Percentiles rank a stretch among this genome's conserved stretches.
Evolutionary conservation across 1,284 basidiomycete genomes (phyloP).

Genomic region (Ustilago bromivora): DNA sequence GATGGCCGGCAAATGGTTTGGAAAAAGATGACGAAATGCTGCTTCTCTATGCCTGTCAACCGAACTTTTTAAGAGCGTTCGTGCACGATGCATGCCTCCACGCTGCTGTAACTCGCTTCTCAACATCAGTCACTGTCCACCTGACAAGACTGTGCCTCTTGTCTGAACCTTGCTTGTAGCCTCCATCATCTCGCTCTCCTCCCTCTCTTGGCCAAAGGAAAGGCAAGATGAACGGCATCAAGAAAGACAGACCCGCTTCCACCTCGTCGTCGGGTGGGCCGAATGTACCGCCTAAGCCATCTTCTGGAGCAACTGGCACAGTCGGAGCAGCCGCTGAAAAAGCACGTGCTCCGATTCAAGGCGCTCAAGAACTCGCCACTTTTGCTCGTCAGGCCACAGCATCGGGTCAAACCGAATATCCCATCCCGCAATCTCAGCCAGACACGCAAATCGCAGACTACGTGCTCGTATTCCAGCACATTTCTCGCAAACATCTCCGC

Average conservation of each 20-base stretch:
- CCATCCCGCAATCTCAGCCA: conserved; percentile 33
- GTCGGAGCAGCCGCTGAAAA: conserved; percentile 27
- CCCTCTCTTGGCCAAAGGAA: not conserved
- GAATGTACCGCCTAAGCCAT: conserved; percentile 17
- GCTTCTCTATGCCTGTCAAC: not conserved
- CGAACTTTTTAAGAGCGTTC: conserved; percentile 5
- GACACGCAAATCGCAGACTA: conserved; percentile 57
- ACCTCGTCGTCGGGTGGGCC: conserved; percentile 6
- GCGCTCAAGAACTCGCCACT: conserved; percentile 14
- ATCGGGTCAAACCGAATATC: conserved; percentile 14
- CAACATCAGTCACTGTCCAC: not conserved
- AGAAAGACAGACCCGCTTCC: conserved; percentile 16
- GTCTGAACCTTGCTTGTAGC: not conserved
- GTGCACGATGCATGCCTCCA: conserved; percentile 11
- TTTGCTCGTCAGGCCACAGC: not conserved
- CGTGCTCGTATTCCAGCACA: conserved; percentile 60
- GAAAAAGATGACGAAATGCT: conserved; percentile 5
- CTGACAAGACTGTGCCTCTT: not conserved
- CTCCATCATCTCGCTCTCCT: conserved; percentile 1
- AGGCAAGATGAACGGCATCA: conserved; percentile 42
- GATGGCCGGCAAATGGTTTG: not conserved
- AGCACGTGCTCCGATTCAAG: conserved; percentile 38
- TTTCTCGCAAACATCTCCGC: conserved; percentile 44
- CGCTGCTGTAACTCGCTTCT: not conserved
- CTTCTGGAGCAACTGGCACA: not conserved